phyloP scores from a whole-genome alignment of 371 early-diverging fungal genomes.

The Mortierella sp. region DNA sequence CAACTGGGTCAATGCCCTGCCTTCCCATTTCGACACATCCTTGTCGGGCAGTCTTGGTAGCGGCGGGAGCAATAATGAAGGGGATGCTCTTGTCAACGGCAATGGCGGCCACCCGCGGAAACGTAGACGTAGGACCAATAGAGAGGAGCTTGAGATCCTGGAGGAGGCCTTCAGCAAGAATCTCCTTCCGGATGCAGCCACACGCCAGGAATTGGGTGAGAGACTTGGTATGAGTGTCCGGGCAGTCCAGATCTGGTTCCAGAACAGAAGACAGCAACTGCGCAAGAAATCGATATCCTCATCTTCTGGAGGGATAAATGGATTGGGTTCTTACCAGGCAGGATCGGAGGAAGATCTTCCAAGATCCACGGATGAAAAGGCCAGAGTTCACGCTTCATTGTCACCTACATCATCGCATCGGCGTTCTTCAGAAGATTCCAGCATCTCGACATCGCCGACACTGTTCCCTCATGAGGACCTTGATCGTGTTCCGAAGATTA shows the following conservation, averaged over 20 bases:
- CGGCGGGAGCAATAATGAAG: too few relatives aligned
- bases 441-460: conserved; percentile 17
- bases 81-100: not conserved
- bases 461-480: not conserved
- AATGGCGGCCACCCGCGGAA: conserved; percentile 55
- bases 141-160: conserved; percentile 69
- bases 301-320: not conserved
- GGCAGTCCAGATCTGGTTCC: conserved; percentile 97
- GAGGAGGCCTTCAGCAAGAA: conserved; percentile 70
- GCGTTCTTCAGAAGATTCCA: conserved; percentile 32
- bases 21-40: conserved; percentile 43
- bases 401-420: conserved; percentile 3
- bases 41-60: not conserved
- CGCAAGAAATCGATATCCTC: conserved; percentile 46
- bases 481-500: conserved; percentile 2
- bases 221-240: conserved; percentile 87
- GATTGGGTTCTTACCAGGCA: conserved; percentile 7
- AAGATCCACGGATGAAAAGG: conserved; percentile 19
- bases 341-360: conserved; percentile 32
- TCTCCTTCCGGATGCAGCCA: conserved; percentile 77
- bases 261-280: conserved; percentile 79
- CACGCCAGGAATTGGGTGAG: conserved; percentile 78
- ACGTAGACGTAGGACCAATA: conserved; percentile 71
- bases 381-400: not conserved
- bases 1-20: conserved; percentile 53